Evolutionary conservation across 2,329 filamentous ascomycete species (phyloP).

Genomic region (Lasiodiplodia citricola): DNA sequence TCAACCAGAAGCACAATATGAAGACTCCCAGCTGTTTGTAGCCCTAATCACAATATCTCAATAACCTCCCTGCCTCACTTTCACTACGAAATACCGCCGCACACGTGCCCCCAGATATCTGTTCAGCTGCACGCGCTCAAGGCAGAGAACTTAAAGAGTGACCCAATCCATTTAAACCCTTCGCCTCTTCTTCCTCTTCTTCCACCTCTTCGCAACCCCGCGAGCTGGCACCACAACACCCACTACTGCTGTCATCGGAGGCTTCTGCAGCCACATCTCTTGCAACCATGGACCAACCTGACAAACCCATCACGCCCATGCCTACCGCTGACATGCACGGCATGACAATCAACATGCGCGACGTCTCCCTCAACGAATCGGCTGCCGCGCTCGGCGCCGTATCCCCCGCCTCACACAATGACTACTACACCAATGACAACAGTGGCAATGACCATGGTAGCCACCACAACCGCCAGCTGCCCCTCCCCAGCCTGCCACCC

Average conservation of each 20-base stretch:
- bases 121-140: background rate
- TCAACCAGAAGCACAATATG: no score
- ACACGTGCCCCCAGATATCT: background rate
- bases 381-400: no score
- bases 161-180: background rate
- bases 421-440: background rate
- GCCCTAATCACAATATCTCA: no score
- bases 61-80: no score
- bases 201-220: background rate
- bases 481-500: no score
- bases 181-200: no score
- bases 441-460: no score
- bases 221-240: background rate
- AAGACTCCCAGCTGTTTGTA: no score
- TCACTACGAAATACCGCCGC: no score
- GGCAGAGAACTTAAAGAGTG: background rate
- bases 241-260: no score
- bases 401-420: no score
- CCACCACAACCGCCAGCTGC: no score
- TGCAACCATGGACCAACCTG: background rate
- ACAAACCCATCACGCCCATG: background rate
- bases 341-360: background rate
- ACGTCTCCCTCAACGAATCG: background rate
- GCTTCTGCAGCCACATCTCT: background rate
- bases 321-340: background rate